phyloP scores from a whole-genome alignment of 257 asterid genomes.

The Cordia subcordata region DNA sequence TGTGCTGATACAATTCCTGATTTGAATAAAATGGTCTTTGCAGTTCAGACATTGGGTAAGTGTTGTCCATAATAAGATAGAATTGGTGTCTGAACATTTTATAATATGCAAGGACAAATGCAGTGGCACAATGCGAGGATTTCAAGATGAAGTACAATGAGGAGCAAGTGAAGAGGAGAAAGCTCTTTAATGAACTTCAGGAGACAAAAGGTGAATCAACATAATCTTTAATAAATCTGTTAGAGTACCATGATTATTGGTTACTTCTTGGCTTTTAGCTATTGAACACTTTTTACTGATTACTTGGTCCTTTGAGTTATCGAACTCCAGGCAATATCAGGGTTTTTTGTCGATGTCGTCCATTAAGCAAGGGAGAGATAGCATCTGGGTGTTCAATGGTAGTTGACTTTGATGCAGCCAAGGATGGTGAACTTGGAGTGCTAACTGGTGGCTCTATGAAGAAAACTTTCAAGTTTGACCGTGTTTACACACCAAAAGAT shows the following conservation, averaged over 20 bases:
- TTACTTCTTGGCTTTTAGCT: not conserved
- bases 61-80: constrained; percentile 5
- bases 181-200: constrained; percentile 87
- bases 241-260: not conserved
- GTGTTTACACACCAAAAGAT: constrained; percentile 84
- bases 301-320: constrained; percentile 9
- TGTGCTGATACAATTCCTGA: constrained; percentile 84
- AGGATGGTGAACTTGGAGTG: constrained; percentile 91
- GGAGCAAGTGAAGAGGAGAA: constrained; percentile 85
- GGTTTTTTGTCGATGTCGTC: constrained; percentile 98
- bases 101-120: constrained; percentile 4
- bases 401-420: constrained; percentile 83
- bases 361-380: constrained; percentile 72
- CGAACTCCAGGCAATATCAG: constrained; percentile 77
- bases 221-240: not conserved
- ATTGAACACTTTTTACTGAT: not conserved
- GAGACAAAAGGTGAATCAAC: constrained; percentile 72
- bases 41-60: constrained; percentile 93
- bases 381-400: constrained; percentile 57
- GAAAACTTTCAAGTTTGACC: constrained; percentile 79
- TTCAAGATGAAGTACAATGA: constrained; percentile 83
- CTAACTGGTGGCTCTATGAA: constrained; percentile 47
- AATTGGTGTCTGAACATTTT: not conserved
- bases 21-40: constrained; percentile 76
- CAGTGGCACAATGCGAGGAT: constrained; percentile 95